These are phyloP conservation scores for Phoma sp. DNA, from an alignment of 2,329 filamentous ascomycete species.

Conservation along the genomic window DNA sequence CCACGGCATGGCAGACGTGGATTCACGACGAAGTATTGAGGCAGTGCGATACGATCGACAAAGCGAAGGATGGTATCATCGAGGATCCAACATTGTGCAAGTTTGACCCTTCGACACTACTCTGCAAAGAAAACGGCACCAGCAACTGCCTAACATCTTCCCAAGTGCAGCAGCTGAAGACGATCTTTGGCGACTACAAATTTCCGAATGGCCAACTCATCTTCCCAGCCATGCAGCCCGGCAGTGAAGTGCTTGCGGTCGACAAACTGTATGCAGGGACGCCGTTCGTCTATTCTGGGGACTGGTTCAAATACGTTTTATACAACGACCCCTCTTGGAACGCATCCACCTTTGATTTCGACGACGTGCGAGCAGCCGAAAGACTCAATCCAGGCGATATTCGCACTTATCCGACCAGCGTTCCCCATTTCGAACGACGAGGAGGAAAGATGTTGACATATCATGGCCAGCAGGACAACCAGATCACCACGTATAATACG, in stretches of 20 bases:
- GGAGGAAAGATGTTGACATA: constrained; percentile 56
- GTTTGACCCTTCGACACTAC: constrained; percentile 49
- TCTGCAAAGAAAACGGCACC: constrained; percentile 35
- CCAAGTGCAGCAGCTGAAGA: constrained; percentile 54
- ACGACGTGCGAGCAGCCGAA: constrained; percentile 41
- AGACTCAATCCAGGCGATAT: constrained; percentile 46
- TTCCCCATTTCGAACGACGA: constrained; percentile 37
- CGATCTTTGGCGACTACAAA: constrained; percentile 53
- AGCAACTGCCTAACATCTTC: constrained; percentile 51
- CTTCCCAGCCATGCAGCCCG: constrained; percentile 59
- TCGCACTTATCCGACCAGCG: constrained; percentile 47
- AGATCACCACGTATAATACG: constrained; percentile 54
- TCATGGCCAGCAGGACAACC: constrained; percentile 55
- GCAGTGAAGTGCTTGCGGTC: constrained; percentile 52
- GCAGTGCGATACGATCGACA: constrained; percentile 60
- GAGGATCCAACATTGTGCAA: constrained; percentile 51
- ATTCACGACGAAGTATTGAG: constrained; percentile 55
- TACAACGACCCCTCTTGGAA: constrained; percentile 49
- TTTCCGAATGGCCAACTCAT: constrained; percentile 53
- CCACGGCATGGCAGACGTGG: constrained; percentile 32
- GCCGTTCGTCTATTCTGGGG: constrained; percentile 48
- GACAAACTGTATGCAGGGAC: constrained; percentile 47
- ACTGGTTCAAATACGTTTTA: constrained; percentile 57
- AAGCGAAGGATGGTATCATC: constrained; percentile 57
- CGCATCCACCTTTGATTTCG: constrained; percentile 16